Evolutionary conservation across 768 basidiomycete genomes (phyloP).

Genomic region (Russula griseocarnosa): DNA sequence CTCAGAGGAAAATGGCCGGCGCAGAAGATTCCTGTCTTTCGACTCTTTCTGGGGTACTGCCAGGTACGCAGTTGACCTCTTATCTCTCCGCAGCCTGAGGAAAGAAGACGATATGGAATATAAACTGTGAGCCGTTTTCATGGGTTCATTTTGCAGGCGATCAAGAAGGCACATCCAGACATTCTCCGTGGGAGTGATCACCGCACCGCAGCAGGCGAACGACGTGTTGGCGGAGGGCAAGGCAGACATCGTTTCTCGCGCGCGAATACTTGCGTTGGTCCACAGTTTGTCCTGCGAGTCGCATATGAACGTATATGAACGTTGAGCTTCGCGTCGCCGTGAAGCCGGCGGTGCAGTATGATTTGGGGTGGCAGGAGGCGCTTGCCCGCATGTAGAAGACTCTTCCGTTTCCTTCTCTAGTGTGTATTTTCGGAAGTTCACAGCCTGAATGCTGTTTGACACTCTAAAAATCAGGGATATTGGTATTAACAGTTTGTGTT

Average conservation of each 20-base stretch:
- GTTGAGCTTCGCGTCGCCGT: slow-evolving; percentile 60
- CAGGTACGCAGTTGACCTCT: no score
- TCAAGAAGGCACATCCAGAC: slow-evolving; percentile 50
- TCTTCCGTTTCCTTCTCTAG: background rate
- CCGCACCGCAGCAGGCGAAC: slow-evolving; percentile 54
- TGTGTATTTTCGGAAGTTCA: no score
- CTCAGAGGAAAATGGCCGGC: no score
- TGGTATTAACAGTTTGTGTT: background rate
- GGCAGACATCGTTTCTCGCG: slow-evolving; percentile 63
- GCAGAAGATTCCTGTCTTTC: no score
- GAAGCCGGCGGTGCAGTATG: slow-evolving; percentile 71
- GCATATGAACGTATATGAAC: no score
- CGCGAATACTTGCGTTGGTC: slow-evolving; percentile 60
- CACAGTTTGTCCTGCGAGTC: slow-evolving; percentile 59
- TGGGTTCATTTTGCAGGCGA: slow-evolving; percentile 11
- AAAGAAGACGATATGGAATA: no score
- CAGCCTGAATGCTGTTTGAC: no score
- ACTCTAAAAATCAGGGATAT: no score
- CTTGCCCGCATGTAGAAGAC: slow-evolving; percentile 30
- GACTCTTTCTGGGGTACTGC: no score
- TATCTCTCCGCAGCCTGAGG: no score
- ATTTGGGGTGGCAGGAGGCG: slow-evolving; percentile 51
- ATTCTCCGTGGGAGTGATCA: slow-evolving; percentile 67
- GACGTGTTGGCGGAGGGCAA: slow-evolving; percentile 59
- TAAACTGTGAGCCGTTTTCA: no score